These are phyloP conservation scores for Kluyveromyces lactis DNA, from an alignment of 805 yeast genomes.

Conservation along the genomic window DNA sequence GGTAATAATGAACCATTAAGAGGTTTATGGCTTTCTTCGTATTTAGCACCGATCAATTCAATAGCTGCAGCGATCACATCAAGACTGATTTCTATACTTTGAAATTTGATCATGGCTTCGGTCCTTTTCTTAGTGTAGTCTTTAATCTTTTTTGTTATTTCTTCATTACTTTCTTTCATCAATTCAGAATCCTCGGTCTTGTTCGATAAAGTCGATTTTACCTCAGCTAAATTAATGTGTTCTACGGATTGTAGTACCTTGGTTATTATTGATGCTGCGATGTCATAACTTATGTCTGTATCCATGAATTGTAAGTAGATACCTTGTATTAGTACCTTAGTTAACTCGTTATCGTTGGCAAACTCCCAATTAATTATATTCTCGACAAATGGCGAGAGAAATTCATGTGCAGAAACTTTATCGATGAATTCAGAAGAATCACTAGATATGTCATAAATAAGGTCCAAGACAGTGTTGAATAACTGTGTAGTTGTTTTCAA, in stretches of 20 bases:
- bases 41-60: slow-evolving; percentile 41
- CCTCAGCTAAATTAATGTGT: slow-evolving; percentile 27
- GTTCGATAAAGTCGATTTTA: slow-evolving; percentile 19
- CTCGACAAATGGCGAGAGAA: slow-evolving; percentile 13
- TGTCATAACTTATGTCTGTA: slow-evolving; percentile 15
- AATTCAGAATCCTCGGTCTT: slow-evolving; percentile 14
- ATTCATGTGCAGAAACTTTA: slow-evolving; percentile 11
- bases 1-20: slow-evolving; percentile 12
- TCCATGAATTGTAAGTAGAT: slow-evolving; percentile 32
- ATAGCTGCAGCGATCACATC: slow-evolving; percentile 72
- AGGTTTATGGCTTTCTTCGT: slow-evolving; percentile 10
- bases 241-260: slow-evolving; percentile 21
- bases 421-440: slow-evolving; percentile 49
- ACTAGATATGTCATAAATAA: slow-evolving; percentile 51
- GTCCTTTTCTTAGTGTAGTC: slow-evolving; percentile 34
- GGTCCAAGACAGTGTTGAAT: slow-evolving; percentile 46
- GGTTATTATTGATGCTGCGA: slow-evolving; percentile 19
- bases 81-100: slow-evolving; percentile 59
- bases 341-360: slow-evolving; percentile 22
- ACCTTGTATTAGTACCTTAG: slow-evolving; percentile 31
- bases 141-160: slow-evolving; percentile 24
- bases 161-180: slow-evolving; percentile 8
- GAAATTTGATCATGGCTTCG: slow-evolving; percentile 44
- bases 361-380: slow-evolving; percentile 11
- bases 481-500: slow-evolving; percentile 34